Conservation (phyloP, 2,329 filamentous ascomycete species). For the Dissoconium aciculare region DNA sequence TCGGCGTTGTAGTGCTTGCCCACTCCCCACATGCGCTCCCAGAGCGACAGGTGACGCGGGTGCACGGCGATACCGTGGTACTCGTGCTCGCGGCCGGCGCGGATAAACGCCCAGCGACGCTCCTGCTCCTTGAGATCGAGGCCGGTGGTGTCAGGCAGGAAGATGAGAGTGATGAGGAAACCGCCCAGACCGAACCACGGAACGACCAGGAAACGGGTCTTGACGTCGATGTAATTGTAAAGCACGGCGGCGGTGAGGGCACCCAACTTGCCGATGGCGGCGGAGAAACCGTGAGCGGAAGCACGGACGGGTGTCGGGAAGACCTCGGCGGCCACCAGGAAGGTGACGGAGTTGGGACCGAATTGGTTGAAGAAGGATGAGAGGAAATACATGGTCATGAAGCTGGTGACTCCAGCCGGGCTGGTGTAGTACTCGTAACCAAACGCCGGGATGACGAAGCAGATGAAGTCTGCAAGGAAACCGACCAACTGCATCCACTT, state of each 20-base stretch:
- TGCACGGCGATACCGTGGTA: slow-evolving; percentile 93
- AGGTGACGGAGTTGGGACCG: slow-evolving; percentile 88
- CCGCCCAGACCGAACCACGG: slow-evolving; percentile 90
- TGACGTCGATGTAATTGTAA: slow-evolving; percentile 84
- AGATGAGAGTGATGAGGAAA: slow-evolving; percentile 67
- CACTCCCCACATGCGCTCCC: slow-evolving; percentile 67
- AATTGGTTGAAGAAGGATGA: slow-evolving; percentile 99
- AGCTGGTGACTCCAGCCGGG: slow-evolving; percentile 57
- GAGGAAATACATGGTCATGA: slow-evolving; percentile 97
- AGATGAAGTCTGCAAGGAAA: slow-evolving; percentile 83
- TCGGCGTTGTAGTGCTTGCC: slow-evolving; percentile 74
- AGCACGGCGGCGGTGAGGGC: slow-evolving; percentile 75
- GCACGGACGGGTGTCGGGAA: slow-evolving; percentile 89
- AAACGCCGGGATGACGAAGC: slow-evolving; percentile 86
- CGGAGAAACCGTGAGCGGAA: slow-evolving; percentile 88
- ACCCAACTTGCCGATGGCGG: slow-evolving; percentile 75
- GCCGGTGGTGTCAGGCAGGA: slow-evolving; percentile 91
- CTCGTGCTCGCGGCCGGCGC: slow-evolving; percentile 57
- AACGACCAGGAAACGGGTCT: slow-evolving; percentile 78
- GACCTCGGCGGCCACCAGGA: slow-evolving; percentile 92
- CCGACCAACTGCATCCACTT: slow-evolving; percentile 94
- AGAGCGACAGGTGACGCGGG: slow-evolving; percentile 71
- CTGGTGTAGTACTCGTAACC: slow-evolving; percentile 70
- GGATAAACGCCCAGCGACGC: slow-evolving; percentile 79
- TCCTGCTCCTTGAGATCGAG: slow-evolving; percentile 96